Conservation (phyloP, 2,329 filamentous ascomycete genomes). For the Fusarium incarnatum region DNA sequence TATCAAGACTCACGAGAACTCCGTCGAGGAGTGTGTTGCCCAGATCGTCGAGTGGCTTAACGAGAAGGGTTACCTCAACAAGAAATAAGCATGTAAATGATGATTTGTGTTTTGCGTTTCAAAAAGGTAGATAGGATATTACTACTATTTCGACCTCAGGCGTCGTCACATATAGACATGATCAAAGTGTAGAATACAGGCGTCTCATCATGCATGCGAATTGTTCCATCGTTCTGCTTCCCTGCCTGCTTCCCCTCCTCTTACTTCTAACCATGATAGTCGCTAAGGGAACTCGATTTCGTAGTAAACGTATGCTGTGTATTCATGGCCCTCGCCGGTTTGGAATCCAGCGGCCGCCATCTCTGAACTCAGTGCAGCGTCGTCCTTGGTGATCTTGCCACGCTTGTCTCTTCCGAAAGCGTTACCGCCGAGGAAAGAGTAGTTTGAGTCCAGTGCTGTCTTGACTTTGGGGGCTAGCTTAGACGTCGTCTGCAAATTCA, state of each 20-base stretch:
- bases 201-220: slow-evolving; percentile 42
- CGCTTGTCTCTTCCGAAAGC: slow-evolving; percentile 95
- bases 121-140: slow-evolving; percentile 45
- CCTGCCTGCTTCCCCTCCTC: slow-evolving; percentile 1
- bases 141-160: slow-evolving; percentile 42
- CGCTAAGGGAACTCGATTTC: slow-evolving; percentile 80
- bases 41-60: slow-evolving; percentile 86
- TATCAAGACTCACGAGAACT: slow-evolving; percentile 83
- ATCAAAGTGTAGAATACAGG: slow-evolving; percentile 48
- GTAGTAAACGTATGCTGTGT: slow-evolving; percentile 97
- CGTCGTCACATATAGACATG: slow-evolving; percentile 40
- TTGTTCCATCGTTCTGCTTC: slow-evolving; percentile 28
- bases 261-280: neutral
- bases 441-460: slow-evolving; percentile 81
- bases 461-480: slow-evolving; percentile 86
- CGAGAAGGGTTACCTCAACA: slow-evolving; percentile 66
- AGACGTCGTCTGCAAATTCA: slow-evolving; percentile 73
- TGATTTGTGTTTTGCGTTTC: slow-evolving; percentile 23
- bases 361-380: slow-evolving; percentile 80
- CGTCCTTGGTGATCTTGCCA: slow-evolving; percentile 90
- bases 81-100: slow-evolving; percentile 41
- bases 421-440: slow-evolving; percentile 93
- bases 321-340: slow-evolving; percentile 80
- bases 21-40: slow-evolving; percentile 87
- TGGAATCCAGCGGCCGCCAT: slow-evolving; percentile 80